Percentiles rank a stretch among this genome's conserved stretches.
These are phyloP conservation scores for Ramaria rubella DNA, from an alignment of 768 basidiomycete species.

Conservation along the genomic window DNA sequence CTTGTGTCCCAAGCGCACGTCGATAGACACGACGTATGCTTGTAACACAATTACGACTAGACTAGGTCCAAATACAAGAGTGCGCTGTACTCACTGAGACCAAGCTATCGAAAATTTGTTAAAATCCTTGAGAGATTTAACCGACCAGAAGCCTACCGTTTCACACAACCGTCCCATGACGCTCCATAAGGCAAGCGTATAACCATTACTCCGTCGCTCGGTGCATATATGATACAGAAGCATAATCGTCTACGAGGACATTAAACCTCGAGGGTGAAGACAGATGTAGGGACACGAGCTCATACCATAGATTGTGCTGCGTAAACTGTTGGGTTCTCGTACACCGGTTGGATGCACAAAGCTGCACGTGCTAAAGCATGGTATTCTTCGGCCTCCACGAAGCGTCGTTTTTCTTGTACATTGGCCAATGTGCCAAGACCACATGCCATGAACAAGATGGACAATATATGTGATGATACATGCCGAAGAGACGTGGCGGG, in stretches of 20 bases:
- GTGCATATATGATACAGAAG: conserved; percentile 9
- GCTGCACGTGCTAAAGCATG: conserved; percentile 6
- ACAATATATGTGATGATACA: conserved; percentile 2
- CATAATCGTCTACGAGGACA: not conserved
- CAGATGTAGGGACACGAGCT: too few species aligned
- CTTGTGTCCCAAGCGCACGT: too few species aligned
- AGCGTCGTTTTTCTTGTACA: not conserved
- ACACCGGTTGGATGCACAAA: conserved; percentile 7
- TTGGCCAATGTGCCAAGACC: conserved; percentile 5
- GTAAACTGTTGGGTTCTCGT: conserved; percentile 5
- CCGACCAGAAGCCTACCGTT: not conserved
- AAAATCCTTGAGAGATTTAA: not conserved
- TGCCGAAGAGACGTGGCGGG: not conserved
- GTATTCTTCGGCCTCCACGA: conserved; percentile 6
- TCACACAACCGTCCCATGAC: conserved; percentile 8
- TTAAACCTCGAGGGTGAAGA: not conserved
- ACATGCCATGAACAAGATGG: conserved; percentile 9
- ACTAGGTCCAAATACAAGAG: not conserved
- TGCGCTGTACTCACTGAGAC: not conserved
- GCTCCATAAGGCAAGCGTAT: conserved; percentile 8
- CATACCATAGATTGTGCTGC: conserved; percentile 10
- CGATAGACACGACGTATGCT: too few species aligned
- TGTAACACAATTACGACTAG: too few species aligned
- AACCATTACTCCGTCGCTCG: conserved; percentile 5
- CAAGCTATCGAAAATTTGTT: not conserved